Evolutionary conservation across 768 basidiomycete species (phyloP), one percentile per base, ranked within the genome.

Genomic region (Tylopilus sp.): DNA sequence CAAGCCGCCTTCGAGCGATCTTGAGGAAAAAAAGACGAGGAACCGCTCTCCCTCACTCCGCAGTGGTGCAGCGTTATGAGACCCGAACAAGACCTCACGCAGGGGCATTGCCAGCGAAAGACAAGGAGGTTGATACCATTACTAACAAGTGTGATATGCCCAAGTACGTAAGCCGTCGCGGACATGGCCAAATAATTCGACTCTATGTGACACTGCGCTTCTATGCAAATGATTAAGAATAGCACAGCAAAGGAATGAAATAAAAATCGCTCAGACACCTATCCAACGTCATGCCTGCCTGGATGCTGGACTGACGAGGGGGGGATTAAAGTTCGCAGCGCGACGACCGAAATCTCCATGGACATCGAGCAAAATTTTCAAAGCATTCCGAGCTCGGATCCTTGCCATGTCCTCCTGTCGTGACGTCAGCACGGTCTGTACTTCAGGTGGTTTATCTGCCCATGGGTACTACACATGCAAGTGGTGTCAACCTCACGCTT

Each of bases 311-410:
- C 58, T 57, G 29, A 60, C 45, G 19, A 68, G 48, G 36, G 67
- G 61, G 31, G 67, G 67, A 13, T 28, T 63, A 36, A 69, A 69
- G 44, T 55, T 70, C 25, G 76, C 74, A 16, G 78, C 81, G 40
- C 81, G 78, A 45, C 83, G 77, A 24, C 87, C 87, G 73, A 92
- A 89, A 68, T 93, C 89, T n/a, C 89, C 89, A 71, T 92, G 90
- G 34, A 91, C 87, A 62, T 93, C 92, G 65, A 94, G 74, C 57
- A 94, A 71, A 54, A 93, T 92, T 71, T 94, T 93, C 63, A 99
- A 81, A 14, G 94, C 96, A 76, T 98, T 98, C 52, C 96, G 80
- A 19, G 97, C 96, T 50, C 97, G 82, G 38, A 96, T 81, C 66
- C 86, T 84, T 28, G 92, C 83, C 73, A 98, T 78, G 53, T 98